Evolutionary conservation across 768 basidiomycete genomes (phyloP).

Genomic region (Cystofilobasidium ferigula): DNA sequence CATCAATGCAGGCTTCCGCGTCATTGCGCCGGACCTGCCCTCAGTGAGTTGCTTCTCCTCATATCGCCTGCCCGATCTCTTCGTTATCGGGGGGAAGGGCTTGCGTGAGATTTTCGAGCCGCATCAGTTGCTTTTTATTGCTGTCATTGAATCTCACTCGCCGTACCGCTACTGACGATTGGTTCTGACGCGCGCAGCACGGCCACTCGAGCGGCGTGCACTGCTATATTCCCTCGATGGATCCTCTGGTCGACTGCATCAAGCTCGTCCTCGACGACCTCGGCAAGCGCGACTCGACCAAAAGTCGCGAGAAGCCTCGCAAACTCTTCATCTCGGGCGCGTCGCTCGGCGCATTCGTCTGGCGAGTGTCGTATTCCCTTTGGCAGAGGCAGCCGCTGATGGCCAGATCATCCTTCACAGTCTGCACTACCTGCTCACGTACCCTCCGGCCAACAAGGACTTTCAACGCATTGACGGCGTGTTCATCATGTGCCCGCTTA

Average conservation of each 20-base stretch:
- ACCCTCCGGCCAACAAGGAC: conserved; percentile 5
- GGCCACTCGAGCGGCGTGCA: conserved; percentile 21
- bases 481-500: conserved; percentile 20
- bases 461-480: not conserved
- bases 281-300: not conserved
- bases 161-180: no score
- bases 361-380: not conserved
- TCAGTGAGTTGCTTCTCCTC: conserved; percentile 11
- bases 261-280: conserved; percentile 11
- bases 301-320: not conserved
- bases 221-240: conserved; percentile 6
- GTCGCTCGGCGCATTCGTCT: conserved; percentile 13
- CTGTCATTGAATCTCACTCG: no score
- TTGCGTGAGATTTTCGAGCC: not conserved
- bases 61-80: not conserved
- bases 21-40: conserved; percentile 19
- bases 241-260: not conserved
- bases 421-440: conserved; percentile 9
- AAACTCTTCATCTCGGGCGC: conserved; percentile 18
- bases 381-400: no score
- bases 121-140: not conserved
- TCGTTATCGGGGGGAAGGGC: no score
- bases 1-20: conserved; percentile 7
- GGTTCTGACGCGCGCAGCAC: no score
- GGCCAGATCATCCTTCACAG: no score